phyloP scores from a whole-genome alignment of 768 basidiomycete species.

The Pleurotus cornucopiae region DNA sequence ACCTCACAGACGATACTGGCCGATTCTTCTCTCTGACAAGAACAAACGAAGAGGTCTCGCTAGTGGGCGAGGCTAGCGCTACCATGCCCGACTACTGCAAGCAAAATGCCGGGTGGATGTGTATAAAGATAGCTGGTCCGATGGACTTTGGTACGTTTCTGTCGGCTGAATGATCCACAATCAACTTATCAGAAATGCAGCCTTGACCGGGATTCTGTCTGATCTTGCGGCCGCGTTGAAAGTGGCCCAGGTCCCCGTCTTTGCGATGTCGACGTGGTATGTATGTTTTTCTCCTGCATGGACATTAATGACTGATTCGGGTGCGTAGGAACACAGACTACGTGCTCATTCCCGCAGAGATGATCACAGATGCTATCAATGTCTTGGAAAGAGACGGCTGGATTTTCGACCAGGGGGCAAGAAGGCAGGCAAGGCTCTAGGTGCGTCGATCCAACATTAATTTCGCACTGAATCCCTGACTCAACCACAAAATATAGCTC shows the following conservation, averaged over 20 bases:
- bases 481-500: too few relatives aligned
- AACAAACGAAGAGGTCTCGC: conserved; percentile 57
- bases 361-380: conserved; percentile 34
- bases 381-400: conserved; percentile 50
- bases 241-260: conserved; percentile 47
- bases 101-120: conserved; percentile 45
- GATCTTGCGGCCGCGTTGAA: conserved; percentile 52
- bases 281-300: conserved; percentile 3
- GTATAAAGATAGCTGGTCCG: conserved; percentile 60
- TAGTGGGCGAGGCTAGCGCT: conserved; percentile 43
- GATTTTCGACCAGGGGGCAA: conserved; percentile 30
- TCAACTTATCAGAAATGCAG: conserved; percentile 24
- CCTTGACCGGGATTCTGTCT: conserved; percentile 52
- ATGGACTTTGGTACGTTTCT: conserved; percentile 57
- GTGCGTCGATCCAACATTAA: too few relatives aligned
- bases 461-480: too few relatives aligned
- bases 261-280: conserved; percentile 63
- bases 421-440: conserved; percentile 9
- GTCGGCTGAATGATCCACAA: background rate
- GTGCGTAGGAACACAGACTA: conserved; percentile 63
- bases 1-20: conserved; percentile 20
- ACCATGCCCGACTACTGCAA: conserved; percentile 30
- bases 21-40: conserved; percentile 52
- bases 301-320: background rate
- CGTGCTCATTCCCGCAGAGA: conserved; percentile 47